phyloP scores from a whole-genome alignment of 495 filamentous ascomycete species.

The Aspergillus panamensis region DNA sequence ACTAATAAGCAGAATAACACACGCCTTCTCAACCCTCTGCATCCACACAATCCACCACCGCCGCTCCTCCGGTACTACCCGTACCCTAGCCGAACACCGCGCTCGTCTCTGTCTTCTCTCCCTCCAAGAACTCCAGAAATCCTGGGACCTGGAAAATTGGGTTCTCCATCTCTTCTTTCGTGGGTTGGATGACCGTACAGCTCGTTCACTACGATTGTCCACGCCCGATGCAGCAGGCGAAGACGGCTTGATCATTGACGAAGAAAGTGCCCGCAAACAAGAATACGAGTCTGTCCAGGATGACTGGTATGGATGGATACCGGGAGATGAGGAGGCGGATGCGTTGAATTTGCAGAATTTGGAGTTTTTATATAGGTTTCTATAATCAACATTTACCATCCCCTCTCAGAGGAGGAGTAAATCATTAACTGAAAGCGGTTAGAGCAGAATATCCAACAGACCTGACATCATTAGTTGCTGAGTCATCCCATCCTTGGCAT shows the following conservation, averaged over 20 bases:
- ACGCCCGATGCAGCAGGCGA: conserved; percentile 6
- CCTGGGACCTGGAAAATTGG: conserved; percentile 49
- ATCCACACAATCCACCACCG: conserved; percentile 47
- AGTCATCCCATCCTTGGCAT: too few species aligned
- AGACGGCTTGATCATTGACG: conserved; percentile 6
- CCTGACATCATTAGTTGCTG: too few species aligned
- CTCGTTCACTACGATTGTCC: conserved; percentile 33
- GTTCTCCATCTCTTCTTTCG: conserved; percentile 46
- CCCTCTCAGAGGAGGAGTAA: too few species aligned
- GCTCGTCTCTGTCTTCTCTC: conserved; percentile 45
- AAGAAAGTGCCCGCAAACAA: neutral
- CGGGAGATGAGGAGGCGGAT: conserved; percentile 37
- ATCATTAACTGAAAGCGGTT: too few species aligned
- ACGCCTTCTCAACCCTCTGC: conserved; percentile 46
- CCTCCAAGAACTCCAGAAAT: conserved; percentile 45
- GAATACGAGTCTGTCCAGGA: conserved; percentile 9
- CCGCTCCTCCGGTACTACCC: conserved; percentile 34
- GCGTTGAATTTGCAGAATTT: conserved; percentile 40
- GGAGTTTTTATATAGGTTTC: conserved; percentile 40
- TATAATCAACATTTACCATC: conserved; percentile 21
- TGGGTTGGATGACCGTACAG: conserved; percentile 43
- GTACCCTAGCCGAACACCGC: conserved; percentile 45
- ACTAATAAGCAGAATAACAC: conserved; percentile 37
- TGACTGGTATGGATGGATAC: conserved; percentile 39
- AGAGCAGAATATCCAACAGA: too few species aligned